A percentile compares a stretch with the other conserved stretches of the same genome.
phyloP scores from a whole-genome alignment of 2,329 filamentous ascomycete genomes.

The Daldinia sp. region DNA sequence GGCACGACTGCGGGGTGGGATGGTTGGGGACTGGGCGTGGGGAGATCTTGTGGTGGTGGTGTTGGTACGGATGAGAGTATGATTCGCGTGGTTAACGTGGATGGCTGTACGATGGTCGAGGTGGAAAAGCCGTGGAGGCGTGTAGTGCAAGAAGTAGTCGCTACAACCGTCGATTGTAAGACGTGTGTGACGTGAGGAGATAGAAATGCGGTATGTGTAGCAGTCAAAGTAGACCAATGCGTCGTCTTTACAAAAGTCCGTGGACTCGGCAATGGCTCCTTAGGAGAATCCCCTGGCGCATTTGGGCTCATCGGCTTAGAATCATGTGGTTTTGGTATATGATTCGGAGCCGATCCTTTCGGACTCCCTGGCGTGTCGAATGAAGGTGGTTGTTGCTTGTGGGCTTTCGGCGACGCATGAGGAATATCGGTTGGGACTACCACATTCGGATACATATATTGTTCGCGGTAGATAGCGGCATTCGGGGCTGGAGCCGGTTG shows the following conservation, averaged over 20 bases:
- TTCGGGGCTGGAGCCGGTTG: slow-evolving; percentile 5
- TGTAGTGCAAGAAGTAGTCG: slow-evolving; percentile 18
- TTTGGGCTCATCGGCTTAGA: background rate
- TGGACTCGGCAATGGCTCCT: background rate
- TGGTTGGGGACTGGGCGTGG: background rate
- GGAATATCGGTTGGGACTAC: slow-evolving; percentile 14
- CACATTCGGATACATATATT: slow-evolving; percentile 23
- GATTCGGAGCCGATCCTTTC: background rate
- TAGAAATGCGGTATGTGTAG: slow-evolving; percentile 13
- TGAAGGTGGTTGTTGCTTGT: slow-evolving; percentile 8
- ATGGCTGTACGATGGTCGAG: slow-evolving; percentile 4
- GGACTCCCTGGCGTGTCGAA: slow-evolving; percentile 5
- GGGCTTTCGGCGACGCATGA: slow-evolving; percentile 17
- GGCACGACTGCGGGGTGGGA: background rate
- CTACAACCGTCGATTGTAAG: background rate
- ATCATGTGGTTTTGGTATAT: background rate
- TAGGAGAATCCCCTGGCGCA: background rate
- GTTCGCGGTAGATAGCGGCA: slow-evolving; percentile 21
- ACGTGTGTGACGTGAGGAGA: background rate
- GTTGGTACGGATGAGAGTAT: slow-evolving; percentile 5
- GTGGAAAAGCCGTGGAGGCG: slow-evolving; percentile 9
- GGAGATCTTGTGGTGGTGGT: background rate
- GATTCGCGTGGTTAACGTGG: background rate
- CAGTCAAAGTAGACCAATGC: slow-evolving; percentile 11
- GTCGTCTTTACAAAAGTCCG: slow-evolving; percentile 22